Base-by-base conservation (phyloP, 1,284 basidiomycete species). In the Hemileia vastatrix region DNA sequence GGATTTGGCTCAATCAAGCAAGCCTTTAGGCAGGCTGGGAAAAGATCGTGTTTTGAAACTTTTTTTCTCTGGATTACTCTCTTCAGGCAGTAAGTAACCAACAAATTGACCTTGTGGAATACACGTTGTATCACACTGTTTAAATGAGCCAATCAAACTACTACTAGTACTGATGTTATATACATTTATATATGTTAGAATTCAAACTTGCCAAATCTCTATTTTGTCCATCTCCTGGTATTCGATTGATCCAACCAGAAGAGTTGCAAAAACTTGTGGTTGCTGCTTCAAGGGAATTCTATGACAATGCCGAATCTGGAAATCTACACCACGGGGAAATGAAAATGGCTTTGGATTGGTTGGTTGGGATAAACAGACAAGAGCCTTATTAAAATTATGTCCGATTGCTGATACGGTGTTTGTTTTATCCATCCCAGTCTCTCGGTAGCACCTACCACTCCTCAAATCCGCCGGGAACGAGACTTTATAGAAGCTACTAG, bases 321-420 rank as follows among this genome's bases (percentile, higher is more conserved):
- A 96, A 95, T 71, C 86, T 90, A 71, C 87, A 90, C 68, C 82
- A 83, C 52, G 91, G 91, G 4, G 89, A 93, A 57, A 95, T 96
- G 91, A 93, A 90, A 76, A 79, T 90, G 44, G 92, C 92, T 1
- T 92, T 92, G 75, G 89, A 94, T 64, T 94, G 91, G 92, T 93
- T 74, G 73, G 82, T 73, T 40, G 36, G 21, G 27, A 9, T 66
- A 1, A 8, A 31, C 2, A 45, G 19, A 23, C 36, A 53, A 63
- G 18, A 4, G 27, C 21, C n/a, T 52, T 54, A 15, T 24, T 4
- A 15, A 1, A 33, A 51, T 19, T 24, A 31, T 54, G 40, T 27
- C 19, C 13, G 23, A 18, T n/a, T 55, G 21, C 48, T 65, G 8
- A 63, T 2, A 5, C 36, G 36, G 9, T 54, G 2, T n/a, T 19